Conservation (phyloP, 139 green algal species). For the Chlamydomonas urium region DNA sequence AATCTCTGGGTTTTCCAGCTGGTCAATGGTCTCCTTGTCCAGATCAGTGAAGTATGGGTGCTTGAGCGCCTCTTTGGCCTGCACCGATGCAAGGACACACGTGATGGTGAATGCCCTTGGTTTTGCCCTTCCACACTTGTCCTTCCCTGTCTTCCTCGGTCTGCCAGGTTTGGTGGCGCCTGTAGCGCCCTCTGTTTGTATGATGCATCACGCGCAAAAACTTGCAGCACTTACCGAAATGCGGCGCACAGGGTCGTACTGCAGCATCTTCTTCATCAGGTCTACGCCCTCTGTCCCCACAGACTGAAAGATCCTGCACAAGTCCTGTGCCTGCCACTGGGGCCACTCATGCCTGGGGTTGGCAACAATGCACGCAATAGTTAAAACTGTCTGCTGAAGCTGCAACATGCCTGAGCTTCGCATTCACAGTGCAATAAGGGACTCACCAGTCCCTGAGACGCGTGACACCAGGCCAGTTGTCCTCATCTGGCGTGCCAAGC, state of each 20-base stretch:
- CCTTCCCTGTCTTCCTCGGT: background rate
- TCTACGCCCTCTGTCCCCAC: constrained; percentile 77
- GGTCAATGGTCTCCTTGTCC: constrained; percentile 63
- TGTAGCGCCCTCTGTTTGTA: background rate
- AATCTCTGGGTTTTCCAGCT: background rate
- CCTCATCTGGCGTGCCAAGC: constrained; percentile 80
- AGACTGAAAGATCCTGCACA: constrained; percentile 65
- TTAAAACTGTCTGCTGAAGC: background rate
- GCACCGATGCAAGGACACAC: constrained; percentile 6
- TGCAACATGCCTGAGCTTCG: background rate
- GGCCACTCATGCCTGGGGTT: constrained; percentile 61
- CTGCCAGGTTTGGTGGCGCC: background rate
- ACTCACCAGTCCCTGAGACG: constrained; percentile 58
- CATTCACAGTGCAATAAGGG: background rate
- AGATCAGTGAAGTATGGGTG: constrained; percentile 95
- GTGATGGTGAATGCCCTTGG: background rate
- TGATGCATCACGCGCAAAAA: background rate
- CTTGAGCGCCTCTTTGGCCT: constrained; percentile 89
- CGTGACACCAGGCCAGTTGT: constrained; percentile 62
- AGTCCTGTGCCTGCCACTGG: constrained; percentile 57
- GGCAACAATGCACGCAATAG: too few species aligned
- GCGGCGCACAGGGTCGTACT: constrained; percentile 71
- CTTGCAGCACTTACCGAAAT: constrained; percentile 64
- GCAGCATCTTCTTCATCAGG: constrained; percentile 63
- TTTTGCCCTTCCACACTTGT: too few species aligned